phyloP scores from a whole-genome alignment of 2,329 filamentous ascomycete species.

The Ceratocystiopsis minuta region DNA sequence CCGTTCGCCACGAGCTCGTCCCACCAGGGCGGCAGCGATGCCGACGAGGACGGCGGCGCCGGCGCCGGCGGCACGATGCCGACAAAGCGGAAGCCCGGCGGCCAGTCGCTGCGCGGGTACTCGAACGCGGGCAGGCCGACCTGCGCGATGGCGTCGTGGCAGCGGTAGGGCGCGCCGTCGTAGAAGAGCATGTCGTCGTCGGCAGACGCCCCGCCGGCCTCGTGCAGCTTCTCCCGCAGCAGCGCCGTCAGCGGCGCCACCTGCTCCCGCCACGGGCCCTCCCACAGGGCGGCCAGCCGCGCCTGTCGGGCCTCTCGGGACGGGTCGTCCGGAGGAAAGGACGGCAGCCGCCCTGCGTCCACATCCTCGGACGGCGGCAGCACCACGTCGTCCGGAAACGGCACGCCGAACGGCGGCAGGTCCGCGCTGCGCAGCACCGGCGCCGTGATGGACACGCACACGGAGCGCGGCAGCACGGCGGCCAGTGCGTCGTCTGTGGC shows the following conservation, averaged over 20 bases:
- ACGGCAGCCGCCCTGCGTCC: constrained; percentile 6
- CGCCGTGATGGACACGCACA: constrained; percentile 20
- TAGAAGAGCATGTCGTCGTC: constrained; percentile 11
- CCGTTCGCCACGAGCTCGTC: constrained; percentile 14
- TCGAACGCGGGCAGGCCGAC: constrained; percentile 20
- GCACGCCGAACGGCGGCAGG: constrained; percentile 18
- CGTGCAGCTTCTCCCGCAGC: constrained; percentile 13
- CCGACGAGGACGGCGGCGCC: neutral
- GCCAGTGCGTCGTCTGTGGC: constrained; percentile 4
- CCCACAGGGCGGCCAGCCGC: constrained; percentile 14
- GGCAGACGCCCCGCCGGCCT: constrained; percentile 12
- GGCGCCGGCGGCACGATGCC: constrained; percentile 15
- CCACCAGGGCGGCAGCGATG: constrained; percentile 16
- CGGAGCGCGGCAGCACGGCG: constrained; percentile 10
- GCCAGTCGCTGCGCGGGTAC: constrained; percentile 21
- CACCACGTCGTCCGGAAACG: constrained; percentile 8
- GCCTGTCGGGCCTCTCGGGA: neutral
- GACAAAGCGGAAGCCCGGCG: constrained; percentile 16
- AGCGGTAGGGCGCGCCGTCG: constrained; percentile 18
- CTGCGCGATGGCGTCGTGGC: constrained; percentile 18
- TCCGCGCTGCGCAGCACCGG: constrained; percentile 19
- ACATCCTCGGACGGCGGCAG: too few relatives aligned
- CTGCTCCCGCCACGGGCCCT: constrained; percentile 12
- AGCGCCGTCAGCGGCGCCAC: constrained; percentile 12
- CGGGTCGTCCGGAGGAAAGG: too few relatives aligned